Conservation (phyloP, 2,329 filamentous ascomycete species). For the Trichothecium roseum region DNA sequence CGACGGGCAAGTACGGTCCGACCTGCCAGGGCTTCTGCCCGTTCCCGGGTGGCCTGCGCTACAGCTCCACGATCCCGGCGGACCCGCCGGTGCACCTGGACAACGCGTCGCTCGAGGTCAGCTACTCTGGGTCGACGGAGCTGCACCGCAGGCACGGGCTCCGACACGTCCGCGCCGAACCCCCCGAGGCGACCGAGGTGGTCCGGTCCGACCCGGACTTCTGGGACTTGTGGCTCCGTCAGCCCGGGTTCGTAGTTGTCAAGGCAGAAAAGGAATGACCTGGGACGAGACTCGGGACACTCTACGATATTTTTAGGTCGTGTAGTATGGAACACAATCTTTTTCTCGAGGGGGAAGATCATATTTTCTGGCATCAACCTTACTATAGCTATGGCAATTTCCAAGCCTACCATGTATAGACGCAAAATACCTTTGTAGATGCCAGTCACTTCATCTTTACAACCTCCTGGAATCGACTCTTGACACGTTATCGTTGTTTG, state of each 20-base stretch:
- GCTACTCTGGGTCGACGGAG: slow-evolving; percentile 1
- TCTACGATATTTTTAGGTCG: too few relatives aligned
- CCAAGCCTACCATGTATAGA: too few relatives aligned
- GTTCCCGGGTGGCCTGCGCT: not conserved
- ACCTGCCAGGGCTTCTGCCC: not conserved
- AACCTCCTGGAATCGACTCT: too few relatives aligned
- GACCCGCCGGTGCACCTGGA: not conserved
- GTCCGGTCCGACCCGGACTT: not conserved
- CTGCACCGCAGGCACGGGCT: slow-evolving; percentile 1
- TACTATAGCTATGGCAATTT: too few relatives aligned
- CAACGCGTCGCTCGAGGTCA: slow-evolving; percentile 1
- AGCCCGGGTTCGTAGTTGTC: not conserved
- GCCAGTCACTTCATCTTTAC: too few relatives aligned
- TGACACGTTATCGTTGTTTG: too few relatives aligned
- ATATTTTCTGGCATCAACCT: too few relatives aligned
- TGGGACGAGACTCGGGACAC: too few relatives aligned
- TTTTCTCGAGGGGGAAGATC: too few relatives aligned
- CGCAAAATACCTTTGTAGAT: too few relatives aligned
- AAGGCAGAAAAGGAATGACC: not conserved
- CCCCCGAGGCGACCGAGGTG: not conserved
- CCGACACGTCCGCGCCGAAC: not conserved
- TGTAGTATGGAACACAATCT: too few relatives aligned
- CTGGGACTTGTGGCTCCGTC: not conserved
- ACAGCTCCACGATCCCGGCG: not conserved
- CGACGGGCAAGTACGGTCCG: slow-evolving; percentile 1